Evolutionary conservation across 1,284 basidiomycete genomes (phyloP), one percentile per base, ranked within the genome.

Genomic region (Melanopsichium pennsylvanicum): DNA sequence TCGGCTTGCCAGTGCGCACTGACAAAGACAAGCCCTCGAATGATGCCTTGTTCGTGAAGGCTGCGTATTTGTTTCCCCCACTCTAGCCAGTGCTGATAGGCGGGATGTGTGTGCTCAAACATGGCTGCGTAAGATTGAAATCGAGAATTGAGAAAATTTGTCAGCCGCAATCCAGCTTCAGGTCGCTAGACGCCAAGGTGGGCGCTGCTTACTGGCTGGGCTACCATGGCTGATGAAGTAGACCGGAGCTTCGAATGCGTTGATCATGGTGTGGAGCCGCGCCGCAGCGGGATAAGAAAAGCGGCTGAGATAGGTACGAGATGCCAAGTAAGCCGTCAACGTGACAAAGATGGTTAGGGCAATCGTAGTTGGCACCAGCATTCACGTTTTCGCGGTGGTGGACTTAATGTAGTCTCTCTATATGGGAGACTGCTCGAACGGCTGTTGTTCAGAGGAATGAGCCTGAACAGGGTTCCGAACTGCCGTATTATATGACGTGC

Each of bases 1-100:
- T 84, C 84, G 3, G 72, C 63, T 38, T 76, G 70, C 84, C 84
- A 84, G 63, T 84, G 84, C 2, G 84, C 84, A 5, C 81, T 82
- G 35, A 84, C 77, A 39, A 82, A 78, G 22, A 84, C 75, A 7
- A 84, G 70, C 1, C 82, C 83, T 35, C 76, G 80, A 10, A 80
- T 76, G n/a, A 56, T 34, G n/a, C 61, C 67, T 19, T 78, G 69
- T 9, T 49, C 18, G 31, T 66, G 57, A 4, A 59, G 55, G 3
- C 18, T n/a, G 9, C 49, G 49, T 29, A 84, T 72, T 11, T 73
- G 40, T 26, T 72, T 54, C 5, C 83, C 84, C 44, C 81, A 75
- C 33, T 74, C 61, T 37, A 74, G 48, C 84, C 84, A 84, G 9
- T 80, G 79, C 44, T 81, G 72, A 69, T 84, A 82, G 3, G 83